Base-by-base conservation (phyloP, 129 eudicot species). In the Flaveria robusta region DNA sequence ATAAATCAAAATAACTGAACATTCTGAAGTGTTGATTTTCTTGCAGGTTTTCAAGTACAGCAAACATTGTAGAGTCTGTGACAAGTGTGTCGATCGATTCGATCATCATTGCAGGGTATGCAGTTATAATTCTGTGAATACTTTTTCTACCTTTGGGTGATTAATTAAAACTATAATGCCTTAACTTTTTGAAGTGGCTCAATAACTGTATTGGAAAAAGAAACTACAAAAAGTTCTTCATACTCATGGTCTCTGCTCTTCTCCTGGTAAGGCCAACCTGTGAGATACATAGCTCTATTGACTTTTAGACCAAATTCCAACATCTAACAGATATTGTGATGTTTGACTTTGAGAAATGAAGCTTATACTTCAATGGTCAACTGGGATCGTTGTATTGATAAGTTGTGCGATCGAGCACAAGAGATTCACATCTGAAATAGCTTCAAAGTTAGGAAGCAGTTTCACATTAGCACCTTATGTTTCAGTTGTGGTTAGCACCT, bases 71-170 rank as follows among this genome's bases (percentile, higher is more conserved):
- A 89, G 98, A 86, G 98, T 94, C 20, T 94, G 98, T 52, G 98
- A 94, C 85, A 94, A 94, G 87, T 94, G 98, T 41, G 97, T 94
- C 12, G 97, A 94, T 73, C 84, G 79, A 56, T 94, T 94, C 72
- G 98, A 94, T 81, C 98, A 94, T 74, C 98, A 94, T 81, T 94
- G 98, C 91, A 83, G 98, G 97, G 98, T 94, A 88, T 58, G 62
- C 34, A 27, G 13, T 55, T 41, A 46, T 7, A 13, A 60, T 75
- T 68, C 24, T 65, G 37, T 31, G 7, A 45, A 39, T 23, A 43
- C 58, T 29, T 63, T 26, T 10, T 34, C 6, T 49, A 39, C 19
- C 49, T 68, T 51, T 50, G 9, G 12, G 23, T 65, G 58, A 79
- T 74, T 5, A 20, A 62, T 24, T 26, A 9, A 11, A 69, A 70